Conservation (phyloP, 768 basidiomycete species). For the Clathrus columnatus region DNA sequence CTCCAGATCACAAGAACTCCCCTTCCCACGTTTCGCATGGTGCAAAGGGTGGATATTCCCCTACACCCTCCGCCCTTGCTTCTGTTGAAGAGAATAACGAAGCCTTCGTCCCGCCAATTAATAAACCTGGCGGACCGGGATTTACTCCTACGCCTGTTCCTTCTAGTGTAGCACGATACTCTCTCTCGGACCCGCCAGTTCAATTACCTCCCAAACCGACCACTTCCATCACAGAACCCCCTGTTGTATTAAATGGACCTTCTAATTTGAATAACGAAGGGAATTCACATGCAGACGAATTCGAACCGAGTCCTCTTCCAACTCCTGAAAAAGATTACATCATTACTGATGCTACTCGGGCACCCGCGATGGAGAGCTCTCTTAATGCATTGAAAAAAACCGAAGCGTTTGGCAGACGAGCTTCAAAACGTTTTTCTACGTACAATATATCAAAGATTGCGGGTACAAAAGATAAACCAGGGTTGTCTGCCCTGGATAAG, state of each 20-base stretch:
- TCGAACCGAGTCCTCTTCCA: neutral
- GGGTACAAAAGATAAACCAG: conserved; percentile 40
- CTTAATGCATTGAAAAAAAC: conserved; percentile 83
- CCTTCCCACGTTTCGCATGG: too few species aligned
- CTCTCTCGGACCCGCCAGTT: conserved; percentile 65
- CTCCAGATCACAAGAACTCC: neutral
- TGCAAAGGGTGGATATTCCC: too few species aligned
- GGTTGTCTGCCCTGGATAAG: conserved; percentile 25
- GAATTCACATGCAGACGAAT: neutral
- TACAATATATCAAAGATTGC: conserved; percentile 96
- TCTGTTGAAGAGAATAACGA: neutral
- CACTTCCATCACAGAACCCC: conserved; percentile 16
- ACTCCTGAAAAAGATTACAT: conserved; percentile 22
- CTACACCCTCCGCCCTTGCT: neutral
- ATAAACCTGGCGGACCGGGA: neutral
- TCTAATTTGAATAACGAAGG: conserved; percentile 2
- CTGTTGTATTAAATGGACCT: conserved; percentile 18
- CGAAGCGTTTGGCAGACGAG: conserved; percentile 80
- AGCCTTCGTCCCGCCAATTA: neutral
- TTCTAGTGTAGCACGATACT: conserved; percentile 66
- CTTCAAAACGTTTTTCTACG: conserved; percentile 91
- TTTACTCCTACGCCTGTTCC: conserved; percentile 38
- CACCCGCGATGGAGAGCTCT: conserved; percentile 66
- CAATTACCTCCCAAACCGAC: conserved; percentile 31
- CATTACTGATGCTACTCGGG: conserved; percentile 29